Evolutionary conservation across 2,329 filamentous ascomycete genomes (phyloP).

Genomic region (Cordyceps cicadae): DNA sequence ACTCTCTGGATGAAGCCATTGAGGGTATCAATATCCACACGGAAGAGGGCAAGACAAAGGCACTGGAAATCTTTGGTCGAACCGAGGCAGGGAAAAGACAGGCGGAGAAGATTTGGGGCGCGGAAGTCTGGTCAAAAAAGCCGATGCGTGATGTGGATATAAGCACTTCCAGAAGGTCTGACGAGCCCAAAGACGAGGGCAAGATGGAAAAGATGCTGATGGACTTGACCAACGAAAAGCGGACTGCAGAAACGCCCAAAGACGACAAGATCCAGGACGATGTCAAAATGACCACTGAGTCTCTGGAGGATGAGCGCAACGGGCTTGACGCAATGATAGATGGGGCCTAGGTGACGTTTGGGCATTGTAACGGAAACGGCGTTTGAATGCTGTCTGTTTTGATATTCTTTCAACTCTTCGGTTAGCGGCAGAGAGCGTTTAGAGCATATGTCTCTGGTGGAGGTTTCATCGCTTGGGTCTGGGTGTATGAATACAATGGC

Average conservation of each 20-base stretch:
- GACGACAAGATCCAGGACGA: slow-evolving; percentile 28
- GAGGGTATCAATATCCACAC: slow-evolving; percentile 37
- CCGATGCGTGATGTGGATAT: slow-evolving; percentile 13
- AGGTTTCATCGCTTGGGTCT: not conserved
- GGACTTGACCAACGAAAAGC: not conserved
- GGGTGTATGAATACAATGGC: slow-evolving; percentile 8
- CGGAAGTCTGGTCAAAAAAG: slow-evolving; percentile 36
- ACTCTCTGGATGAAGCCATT: slow-evolving; percentile 33
- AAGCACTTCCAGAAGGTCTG: not conserved
- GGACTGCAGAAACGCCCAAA: slow-evolving; percentile 31
- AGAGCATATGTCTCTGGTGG: not conserved
- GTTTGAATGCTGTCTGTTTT: not conserved
- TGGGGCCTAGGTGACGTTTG: slow-evolving; percentile 25
- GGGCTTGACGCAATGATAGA: slow-evolving; percentile 39
- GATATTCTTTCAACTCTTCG: no score
- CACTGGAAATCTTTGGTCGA: slow-evolving; percentile 43
- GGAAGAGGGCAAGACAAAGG: slow-evolving; percentile 39
- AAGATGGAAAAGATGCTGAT: slow-evolving; percentile 27
- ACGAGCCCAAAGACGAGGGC: slow-evolving; percentile 29
- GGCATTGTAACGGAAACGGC: slow-evolving; percentile 8
- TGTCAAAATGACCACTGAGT: slow-evolving; percentile 32
- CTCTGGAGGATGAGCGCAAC: slow-evolving; percentile 37
- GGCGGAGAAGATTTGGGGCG: slow-evolving; percentile 44
- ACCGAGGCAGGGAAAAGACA: slow-evolving; percentile 42
- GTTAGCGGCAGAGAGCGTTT: not conserved